phyloP scores from a whole-genome alignment of 192 early-diverging fungal genomes.

The Piromyces finnis region DNA sequence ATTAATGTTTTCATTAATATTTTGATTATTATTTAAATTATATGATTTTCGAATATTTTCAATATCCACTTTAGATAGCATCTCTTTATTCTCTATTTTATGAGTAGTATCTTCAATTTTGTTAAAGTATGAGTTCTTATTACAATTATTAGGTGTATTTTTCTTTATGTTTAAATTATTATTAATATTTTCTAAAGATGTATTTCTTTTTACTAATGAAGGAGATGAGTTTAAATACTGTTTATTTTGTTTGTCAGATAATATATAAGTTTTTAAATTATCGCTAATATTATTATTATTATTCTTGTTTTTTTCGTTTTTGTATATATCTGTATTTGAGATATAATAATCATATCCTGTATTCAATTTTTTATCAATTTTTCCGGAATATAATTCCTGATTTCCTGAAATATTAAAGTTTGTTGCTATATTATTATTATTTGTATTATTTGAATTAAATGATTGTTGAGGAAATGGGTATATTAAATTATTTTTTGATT shows the following conservation, averaged over 20 bases:
- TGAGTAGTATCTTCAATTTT: too few species aligned
- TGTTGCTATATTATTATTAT: neutral
- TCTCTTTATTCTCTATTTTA: too few species aligned
- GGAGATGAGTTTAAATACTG: neutral
- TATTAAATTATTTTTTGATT: neutral
- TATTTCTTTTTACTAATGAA: neutral
- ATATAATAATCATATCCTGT: neutral
- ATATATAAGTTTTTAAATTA: neutral
- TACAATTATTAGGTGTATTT: too few species aligned
- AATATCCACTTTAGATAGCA: too few species aligned
- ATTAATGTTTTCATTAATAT: neutral
- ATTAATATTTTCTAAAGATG: neutral
- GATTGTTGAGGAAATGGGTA: neutral
- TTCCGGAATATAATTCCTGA: neutral
- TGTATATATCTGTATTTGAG: neutral
- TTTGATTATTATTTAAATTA: too few species aligned
- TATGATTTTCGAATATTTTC: too few species aligned
- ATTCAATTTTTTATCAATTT: neutral
- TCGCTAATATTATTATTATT: neutral
- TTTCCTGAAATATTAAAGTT: neutral
- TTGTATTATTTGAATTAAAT: neutral
- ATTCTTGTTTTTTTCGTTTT: neutral
- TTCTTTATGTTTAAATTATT: too few species aligned
- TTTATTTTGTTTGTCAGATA: neutral
- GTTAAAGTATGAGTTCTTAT: too few species aligned